phyloP scores from a whole-genome alignment of 2,329 filamentous ascomycete genomes.

The Botryotinia calthae region DNA sequence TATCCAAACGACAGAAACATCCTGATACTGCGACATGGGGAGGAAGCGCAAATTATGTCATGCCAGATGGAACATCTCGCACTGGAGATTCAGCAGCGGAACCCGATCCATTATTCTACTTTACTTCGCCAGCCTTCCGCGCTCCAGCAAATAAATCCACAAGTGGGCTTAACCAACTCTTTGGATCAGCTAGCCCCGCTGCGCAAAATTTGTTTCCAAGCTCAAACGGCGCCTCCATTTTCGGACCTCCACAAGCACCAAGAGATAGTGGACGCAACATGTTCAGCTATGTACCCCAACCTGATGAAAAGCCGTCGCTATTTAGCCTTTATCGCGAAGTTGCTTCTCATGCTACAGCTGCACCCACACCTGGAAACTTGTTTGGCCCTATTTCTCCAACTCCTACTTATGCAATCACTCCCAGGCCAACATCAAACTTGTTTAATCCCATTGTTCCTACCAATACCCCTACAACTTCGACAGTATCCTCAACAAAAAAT shows the following conservation, averaged over 20 bases:
- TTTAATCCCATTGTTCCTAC: neutral
- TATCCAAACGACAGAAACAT: conserved; percentile 3
- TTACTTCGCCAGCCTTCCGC: neutral
- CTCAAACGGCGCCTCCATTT: neutral
- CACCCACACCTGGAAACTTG: neutral
- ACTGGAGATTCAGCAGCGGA: neutral
- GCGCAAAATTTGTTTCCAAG: neutral
- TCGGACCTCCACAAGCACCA: neutral
- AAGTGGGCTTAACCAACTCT: too few species aligned
- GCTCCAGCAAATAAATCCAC: neutral
- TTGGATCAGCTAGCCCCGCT: neutral
- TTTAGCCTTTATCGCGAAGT: neutral
- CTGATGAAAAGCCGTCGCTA: neutral
- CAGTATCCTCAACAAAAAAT: neutral
- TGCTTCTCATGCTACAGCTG: neutral
- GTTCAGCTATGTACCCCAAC: neutral
- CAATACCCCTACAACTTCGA: neutral
- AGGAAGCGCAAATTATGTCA: neutral
- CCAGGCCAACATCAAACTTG: neutral
- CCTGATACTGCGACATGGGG: conserved; percentile 12
- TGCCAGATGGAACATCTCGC: neutral
- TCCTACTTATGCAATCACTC: neutral
- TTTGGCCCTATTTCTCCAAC: neutral
- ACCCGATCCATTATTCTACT: neutral
- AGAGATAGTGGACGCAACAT: neutral